phyloP scores from a whole-genome alignment of 257 asterid genomes.

The Solanum ahanhuiri region DNA sequence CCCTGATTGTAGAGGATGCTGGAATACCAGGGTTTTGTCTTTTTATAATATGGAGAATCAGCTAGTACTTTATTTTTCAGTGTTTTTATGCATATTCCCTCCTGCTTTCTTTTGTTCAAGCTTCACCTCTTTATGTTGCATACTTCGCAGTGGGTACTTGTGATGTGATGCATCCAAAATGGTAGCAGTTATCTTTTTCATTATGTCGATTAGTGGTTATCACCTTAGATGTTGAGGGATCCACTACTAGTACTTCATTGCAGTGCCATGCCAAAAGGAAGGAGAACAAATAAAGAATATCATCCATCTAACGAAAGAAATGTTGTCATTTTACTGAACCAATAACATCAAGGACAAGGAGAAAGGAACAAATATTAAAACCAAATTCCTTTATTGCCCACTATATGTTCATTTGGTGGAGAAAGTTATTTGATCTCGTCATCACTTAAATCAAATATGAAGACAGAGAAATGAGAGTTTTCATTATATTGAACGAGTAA shows the following conservation, averaged over 20 bases:
- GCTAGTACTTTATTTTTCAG: too few species aligned
- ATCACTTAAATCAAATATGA: slow-evolving; percentile 1
- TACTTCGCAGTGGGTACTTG: background rate
- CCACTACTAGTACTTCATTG: background rate
- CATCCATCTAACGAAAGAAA: background rate
- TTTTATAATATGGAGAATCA: too few species aligned
- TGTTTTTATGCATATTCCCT: background rate
- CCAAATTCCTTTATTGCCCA: background rate
- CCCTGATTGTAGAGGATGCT: too few species aligned
- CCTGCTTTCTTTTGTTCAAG: background rate
- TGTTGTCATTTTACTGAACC: background rate
- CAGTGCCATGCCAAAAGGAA: background rate
- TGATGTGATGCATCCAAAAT: background rate
- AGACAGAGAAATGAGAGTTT: background rate
- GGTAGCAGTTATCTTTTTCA: background rate
- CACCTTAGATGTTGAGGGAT: too few species aligned
- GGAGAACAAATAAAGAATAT: background rate
- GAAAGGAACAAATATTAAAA: background rate
- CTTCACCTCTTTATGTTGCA: background rate
- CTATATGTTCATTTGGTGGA: background rate
- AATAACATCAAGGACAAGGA: background rate
- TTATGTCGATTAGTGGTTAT: background rate
- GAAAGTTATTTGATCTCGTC: background rate
- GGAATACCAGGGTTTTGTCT: too few species aligned
- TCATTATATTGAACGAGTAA: slow-evolving; percentile 3